Evolutionary conservation across 78 protist genomes (phyloP).

Genomic region (Carpediemonas membranifera): DNA sequence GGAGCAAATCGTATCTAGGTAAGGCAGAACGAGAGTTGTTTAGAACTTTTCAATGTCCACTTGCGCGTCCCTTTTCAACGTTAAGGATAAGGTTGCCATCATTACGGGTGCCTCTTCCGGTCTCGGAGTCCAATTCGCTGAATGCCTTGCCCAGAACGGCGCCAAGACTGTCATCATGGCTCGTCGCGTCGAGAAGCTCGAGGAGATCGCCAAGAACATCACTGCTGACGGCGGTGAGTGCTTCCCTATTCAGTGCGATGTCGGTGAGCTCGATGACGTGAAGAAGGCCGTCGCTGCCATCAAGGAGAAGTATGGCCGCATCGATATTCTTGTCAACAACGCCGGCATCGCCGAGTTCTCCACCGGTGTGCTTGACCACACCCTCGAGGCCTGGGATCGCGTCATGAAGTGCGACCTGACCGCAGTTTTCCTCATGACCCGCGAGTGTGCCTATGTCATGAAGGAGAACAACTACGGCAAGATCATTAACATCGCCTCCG

Average conservation of each 20-base stretch:
- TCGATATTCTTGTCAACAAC: constrained; percentile 3
- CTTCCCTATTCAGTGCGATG: not conserved
- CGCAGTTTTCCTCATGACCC: not conserved
- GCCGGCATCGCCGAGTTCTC: not conserved
- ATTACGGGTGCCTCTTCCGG: constrained; percentile 16
- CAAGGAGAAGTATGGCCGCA: constrained; percentile 4
- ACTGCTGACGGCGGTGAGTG: not conserved
- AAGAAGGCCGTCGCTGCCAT: not conserved
- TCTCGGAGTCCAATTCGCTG: constrained; percentile 5
- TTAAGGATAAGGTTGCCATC: not conserved
- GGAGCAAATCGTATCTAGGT: too few relatives aligned
- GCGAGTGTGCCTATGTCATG: constrained; percentile 1
- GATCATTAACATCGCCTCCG: too few relatives aligned
- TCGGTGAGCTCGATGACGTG: not conserved
- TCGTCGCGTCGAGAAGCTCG: not conserved
- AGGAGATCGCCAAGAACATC: not conserved
- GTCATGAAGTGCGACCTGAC: not conserved
- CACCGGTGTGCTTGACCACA: too few relatives aligned
- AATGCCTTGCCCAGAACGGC: not conserved
- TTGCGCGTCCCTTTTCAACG: too few relatives aligned
- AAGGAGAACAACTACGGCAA: constrained; percentile 4
- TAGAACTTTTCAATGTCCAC: too few relatives aligned
- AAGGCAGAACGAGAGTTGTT: too few relatives aligned
- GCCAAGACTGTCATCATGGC: not conserved
- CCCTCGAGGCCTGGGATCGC: not conserved